Conservation (phyloP, 345 rosid genomes). For the Populus euphratica region DNA sequence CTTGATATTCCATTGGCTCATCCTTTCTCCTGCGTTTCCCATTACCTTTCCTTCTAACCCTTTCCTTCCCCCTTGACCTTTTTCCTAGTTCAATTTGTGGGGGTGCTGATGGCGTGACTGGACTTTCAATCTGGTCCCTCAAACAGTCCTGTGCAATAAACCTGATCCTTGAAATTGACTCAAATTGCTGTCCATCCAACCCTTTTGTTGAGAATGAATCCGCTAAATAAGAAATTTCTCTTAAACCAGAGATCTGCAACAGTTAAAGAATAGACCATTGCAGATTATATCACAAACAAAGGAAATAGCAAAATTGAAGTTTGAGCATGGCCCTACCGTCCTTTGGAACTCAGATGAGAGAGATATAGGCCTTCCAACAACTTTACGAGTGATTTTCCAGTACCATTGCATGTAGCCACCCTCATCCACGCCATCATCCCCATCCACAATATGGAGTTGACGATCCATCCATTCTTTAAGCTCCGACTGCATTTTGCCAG, state of each 20-base stretch:
- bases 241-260: conserved; percentile 28
- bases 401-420: conserved; percentile 81
- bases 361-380: conserved; percentile 32
- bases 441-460: conserved; percentile 49
- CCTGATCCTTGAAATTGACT: conserved; percentile 32
- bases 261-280: not conserved
- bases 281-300: not conserved
- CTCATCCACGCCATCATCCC: conserved; percentile 65
- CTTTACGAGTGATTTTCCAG: conserved; percentile 65
- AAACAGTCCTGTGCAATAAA: conserved; percentile 36
- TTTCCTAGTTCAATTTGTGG: conserved; percentile 24
- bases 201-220: conserved; percentile 28
- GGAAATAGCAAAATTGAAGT: not conserved
- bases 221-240: conserved; percentile 28
- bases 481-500: conserved; percentile 85
- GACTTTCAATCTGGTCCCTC: conserved; percentile 28
- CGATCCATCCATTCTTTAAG: conserved; percentile 86
- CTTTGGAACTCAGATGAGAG: conserved; percentile 35
- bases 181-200: conserved; percentile 33
- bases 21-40: conserved; percentile 27
- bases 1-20: conserved; percentile 13
- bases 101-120: conserved; percentile 4
- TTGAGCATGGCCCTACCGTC: conserved; percentile 15
- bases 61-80: conserved; percentile 28
- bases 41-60: conserved; percentile 25